Base-by-base conservation (phyloP, 164 flowering plant species). In the Amborella trichopoda region DNA sequence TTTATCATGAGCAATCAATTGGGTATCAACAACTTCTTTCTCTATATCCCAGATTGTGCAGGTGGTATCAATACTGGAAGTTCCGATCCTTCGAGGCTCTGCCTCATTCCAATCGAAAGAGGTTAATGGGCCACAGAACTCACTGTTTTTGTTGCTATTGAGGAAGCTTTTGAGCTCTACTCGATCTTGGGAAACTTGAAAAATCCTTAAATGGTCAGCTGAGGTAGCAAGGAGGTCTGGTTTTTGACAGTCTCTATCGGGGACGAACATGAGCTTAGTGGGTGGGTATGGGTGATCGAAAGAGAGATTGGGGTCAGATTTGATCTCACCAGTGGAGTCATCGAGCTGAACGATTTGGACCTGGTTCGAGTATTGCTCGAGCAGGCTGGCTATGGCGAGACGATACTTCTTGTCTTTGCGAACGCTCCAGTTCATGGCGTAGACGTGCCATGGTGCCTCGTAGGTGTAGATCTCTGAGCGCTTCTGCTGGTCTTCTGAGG, bases 381-480 rank as follows among this genome's bases (percentile, higher is more conserved):
- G 75, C 50, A 83, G 75, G 64, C 78, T 69, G 44, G 88, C 74
- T 60, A 90, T 90, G 47, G 95, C 95, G 52, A 90, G 82, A 0
- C 95, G 79, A 71, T 83, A 86, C 67, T 76, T 80, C 63, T 82
- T 81, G 74, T 84, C 95, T 16, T 75, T 73, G 20, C 95, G 93
- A 49, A 89, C 97, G 68, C 76, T 66, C 97, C 97, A 89, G 62
- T 89, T 89, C 95, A 85, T 89, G 68, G 97, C 87, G 80, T 82
- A 89, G 74, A 85, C 78, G 68, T 75, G 95, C 95, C 95, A 89
- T 3, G 97, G 95, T 0, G 97, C 95, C 46, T 89, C 93, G 72
- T 84, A 89, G 0, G 97, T 82, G 84, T 89, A 89, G 68, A 88
- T 88, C 67, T 88, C 95, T 6, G 89, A 84, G 6, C 97, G 74